Evolutionary conservation across 2,329 filamentous ascomycete species (phyloP).

Genomic region (Ophiosphaerella herpotricha): DNA sequence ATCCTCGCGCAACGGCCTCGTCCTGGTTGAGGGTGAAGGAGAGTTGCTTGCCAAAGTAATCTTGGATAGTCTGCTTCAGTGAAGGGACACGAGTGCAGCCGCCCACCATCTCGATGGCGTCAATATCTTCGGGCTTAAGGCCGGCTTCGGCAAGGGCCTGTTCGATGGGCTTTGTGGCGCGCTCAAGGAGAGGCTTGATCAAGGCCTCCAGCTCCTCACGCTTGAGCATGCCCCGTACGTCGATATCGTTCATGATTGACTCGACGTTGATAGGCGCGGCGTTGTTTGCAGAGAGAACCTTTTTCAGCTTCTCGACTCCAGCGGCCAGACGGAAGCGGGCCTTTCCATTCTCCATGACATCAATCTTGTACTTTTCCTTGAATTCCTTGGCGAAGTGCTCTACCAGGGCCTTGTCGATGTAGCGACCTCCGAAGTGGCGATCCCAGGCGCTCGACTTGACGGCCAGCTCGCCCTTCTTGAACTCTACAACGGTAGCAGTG

Average conservation of each 20-base stretch:
- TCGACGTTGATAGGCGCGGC: conserved; percentile 93
- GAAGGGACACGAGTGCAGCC: conserved; percentile 92
- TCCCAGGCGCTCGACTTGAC: conserved; percentile 93
- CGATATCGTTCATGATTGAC: conserved; percentile 97
- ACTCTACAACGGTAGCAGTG: conserved; percentile 91
- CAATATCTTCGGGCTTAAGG: conserved; percentile 88
- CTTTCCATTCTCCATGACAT: conserved; percentile 88
- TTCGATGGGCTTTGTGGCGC: conserved; percentile 76
- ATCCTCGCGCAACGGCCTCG: conserved; percentile 93
- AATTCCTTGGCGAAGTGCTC: conserved; percentile 96
- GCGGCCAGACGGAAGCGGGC: conserved; percentile 84
- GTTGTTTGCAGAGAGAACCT: conserved; percentile 94
- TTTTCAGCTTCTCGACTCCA: conserved; percentile 96
- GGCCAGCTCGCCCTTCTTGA: conserved; percentile 92
- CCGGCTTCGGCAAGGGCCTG: conserved; percentile 93
- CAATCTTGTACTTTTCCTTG: conserved; percentile 96
- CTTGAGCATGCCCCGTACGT: conserved; percentile 86
- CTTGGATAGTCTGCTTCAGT: conserved; percentile 85
- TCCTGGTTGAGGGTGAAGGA: conserved; percentile 99
- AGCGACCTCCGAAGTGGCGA: conserved; percentile 93
- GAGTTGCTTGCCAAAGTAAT: conserved; percentile 87
- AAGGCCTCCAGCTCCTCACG: conserved; percentile 93
- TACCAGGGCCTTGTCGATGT: conserved; percentile 93
- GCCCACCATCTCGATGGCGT: conserved; percentile 89
- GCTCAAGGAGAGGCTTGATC: conserved; percentile 79